Conservation (phyloP, 2,329 filamentous ascomycete species). For the Fonsecaea multimorphosa region DNA sequence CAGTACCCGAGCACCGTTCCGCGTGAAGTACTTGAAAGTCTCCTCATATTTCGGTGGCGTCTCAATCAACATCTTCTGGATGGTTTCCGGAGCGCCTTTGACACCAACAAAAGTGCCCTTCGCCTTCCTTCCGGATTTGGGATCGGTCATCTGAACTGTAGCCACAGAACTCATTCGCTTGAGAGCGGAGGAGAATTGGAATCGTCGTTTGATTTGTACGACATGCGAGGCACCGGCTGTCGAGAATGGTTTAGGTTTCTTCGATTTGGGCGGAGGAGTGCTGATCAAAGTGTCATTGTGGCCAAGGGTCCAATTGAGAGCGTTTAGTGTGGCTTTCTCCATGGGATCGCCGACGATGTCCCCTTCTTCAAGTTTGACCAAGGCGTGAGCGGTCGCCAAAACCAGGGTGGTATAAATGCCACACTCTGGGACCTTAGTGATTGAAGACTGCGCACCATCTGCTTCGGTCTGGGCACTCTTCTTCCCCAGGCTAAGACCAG, state of each 20-base stretch:
- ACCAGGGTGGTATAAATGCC: constrained; percentile 87
- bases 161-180: constrained; percentile 97
- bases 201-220: constrained; percentile 93
- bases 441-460: constrained; percentile 81
- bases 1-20: constrained; percentile 91
- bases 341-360: constrained; percentile 98
- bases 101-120: constrained; percentile 91
- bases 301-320: constrained; percentile 91
- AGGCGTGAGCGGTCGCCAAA: constrained; percentile 89
- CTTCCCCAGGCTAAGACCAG: constrained; percentile 78
- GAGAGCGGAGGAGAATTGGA: constrained; percentile 96
- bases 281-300: constrained; percentile 82
- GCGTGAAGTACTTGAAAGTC: constrained; percentile 97
- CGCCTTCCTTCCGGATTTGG: constrained; percentile 73
- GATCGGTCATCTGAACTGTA: constrained; percentile 74
- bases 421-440: constrained; percentile 73
- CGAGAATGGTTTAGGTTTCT: constrained; percentile 53
- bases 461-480: constrained; percentile 70
- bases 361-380: constrained; percentile 95
- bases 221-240: constrained; percentile 65
- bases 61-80: constrained; percentile 86
- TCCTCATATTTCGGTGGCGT: constrained; percentile 91
- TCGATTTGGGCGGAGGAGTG: constrained; percentile 60
- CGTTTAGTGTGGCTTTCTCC: constrained; percentile 92
- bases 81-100: constrained; percentile 97